A percentile compares a stretch with the other conserved stretches of the same genome.
Conservation (phyloP, 78 protist species). For the Dictyostelium brefeldianum region DNA sequence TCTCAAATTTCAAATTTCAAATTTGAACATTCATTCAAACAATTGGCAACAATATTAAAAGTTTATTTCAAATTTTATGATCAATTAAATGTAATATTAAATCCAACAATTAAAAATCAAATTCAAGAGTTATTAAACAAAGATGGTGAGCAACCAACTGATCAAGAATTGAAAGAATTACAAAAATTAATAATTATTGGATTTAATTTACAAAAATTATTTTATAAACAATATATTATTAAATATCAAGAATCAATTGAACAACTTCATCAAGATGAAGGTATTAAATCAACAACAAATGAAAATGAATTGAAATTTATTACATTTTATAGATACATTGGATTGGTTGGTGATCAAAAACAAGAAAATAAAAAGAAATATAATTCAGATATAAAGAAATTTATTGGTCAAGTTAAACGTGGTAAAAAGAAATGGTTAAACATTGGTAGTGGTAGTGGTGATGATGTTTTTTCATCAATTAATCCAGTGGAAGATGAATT, state of each 20-base stretch:
- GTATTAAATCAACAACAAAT: neutral
- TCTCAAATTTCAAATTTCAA: neutral
- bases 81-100: neutral
- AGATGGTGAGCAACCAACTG: no score
- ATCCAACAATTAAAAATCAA: neutral
- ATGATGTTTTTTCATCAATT: no score
- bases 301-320: neutral
- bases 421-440: neutral
- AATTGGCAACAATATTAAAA: neutral
- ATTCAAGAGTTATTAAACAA: neutral
- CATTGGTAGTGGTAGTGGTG: no score
- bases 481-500: no score
- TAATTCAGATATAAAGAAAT: neutral
- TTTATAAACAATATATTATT: neutral
- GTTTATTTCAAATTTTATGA: neutral
- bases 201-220: neutral
- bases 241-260: constrained; percentile 2
- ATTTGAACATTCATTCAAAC: neutral
- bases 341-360: no score
- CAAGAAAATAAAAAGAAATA: no score
- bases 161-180: neutral
- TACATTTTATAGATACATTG: neutral
- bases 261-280: neutral
- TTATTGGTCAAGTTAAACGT: neutral
- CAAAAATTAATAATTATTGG: neutral